phyloP scores from a whole-genome alignment of 2,329 filamentous ascomycete genomes.

The Teratosphaeria pseudoeucalypti region DNA sequence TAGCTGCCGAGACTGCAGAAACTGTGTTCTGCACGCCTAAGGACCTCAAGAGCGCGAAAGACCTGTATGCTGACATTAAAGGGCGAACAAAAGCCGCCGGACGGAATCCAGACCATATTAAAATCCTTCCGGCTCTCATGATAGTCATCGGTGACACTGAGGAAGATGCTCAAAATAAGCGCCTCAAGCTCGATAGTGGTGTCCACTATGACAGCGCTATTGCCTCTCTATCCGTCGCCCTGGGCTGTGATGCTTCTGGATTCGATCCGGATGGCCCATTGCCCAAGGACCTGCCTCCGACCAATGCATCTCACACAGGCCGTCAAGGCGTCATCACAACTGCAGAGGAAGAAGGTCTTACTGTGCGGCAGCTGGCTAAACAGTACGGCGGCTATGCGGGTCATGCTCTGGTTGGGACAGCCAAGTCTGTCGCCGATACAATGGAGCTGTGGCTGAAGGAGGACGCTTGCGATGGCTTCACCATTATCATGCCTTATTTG shows the following conservation, averaged over 20 bases:
- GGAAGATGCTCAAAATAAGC: constrained; percentile 15
- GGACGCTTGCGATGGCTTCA: constrained; percentile 17
- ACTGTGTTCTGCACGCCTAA: constrained; percentile 16
- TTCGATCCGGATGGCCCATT: constrained; percentile 11
- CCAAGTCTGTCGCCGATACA: constrained; percentile 13
- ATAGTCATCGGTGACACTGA: constrained; percentile 16
- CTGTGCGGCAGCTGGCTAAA: constrained; percentile 16
- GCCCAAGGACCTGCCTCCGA: constrained; percentile 13
- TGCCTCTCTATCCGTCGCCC: constrained; percentile 12
- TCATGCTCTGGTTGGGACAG: constrained; percentile 13
- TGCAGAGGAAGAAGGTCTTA: constrained; percentile 13
- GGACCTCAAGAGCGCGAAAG: constrained; percentile 13
- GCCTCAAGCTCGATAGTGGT: constrained; percentile 14
- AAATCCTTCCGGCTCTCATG: constrained; percentile 18
- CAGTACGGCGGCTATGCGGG: constrained; percentile 15
- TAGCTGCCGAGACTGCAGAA: constrained; percentile 19
- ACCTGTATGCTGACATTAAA: constrained; percentile 18
- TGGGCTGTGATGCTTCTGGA: constrained; percentile 16
- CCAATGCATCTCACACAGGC: constrained; percentile 15
- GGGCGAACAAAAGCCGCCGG: constrained; percentile 10
- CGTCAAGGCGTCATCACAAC: constrained; percentile 11
- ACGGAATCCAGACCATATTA: constrained; percentile 12
- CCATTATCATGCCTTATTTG: constrained; percentile 14
- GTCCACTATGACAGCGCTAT: constrained; percentile 14
- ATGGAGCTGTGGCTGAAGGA: constrained; percentile 15